Conservation (phyloP, 805 yeast genomes). For the Candida pseudofarinosa region DNA sequence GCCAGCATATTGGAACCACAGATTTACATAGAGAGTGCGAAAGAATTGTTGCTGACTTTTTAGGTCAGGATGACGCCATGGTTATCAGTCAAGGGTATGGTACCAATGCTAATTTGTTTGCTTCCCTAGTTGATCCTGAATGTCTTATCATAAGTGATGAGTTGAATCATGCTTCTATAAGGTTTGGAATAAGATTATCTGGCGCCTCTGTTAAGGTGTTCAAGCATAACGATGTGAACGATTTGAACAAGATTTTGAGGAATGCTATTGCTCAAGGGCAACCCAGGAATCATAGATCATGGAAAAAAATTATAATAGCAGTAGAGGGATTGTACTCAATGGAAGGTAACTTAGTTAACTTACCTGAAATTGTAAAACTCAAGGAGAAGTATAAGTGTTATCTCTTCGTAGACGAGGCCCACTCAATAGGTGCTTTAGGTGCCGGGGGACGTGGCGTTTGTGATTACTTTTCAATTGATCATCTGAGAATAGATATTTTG, state of each 20-base stretch:
- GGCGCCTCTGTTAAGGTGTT: constrained; percentile 92
- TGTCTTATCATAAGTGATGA: constrained; percentile 92
- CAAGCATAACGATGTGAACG: constrained; percentile 86
- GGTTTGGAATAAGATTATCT: constrained; percentile 89
- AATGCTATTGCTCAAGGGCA: constrained; percentile 91
- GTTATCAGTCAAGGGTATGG: constrained; percentile 94
- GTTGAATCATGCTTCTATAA: constrained; percentile 90
- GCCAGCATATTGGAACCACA: constrained; percentile 69
- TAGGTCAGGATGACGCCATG: constrained; percentile 86
- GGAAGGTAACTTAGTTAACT: constrained; percentile 87
- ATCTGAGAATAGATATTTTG: constrained; percentile 72
- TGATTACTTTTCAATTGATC: constrained; percentile 82
- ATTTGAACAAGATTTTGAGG: constrained; percentile 70
- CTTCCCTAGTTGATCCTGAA: constrained; percentile 77
- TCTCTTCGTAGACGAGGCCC: constrained; percentile 94
- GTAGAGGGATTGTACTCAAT: constrained; percentile 91
- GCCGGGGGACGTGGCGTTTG: constrained; percentile 92
- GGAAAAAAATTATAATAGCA: constrained; percentile 81
- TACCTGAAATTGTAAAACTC: constrained; percentile 69
- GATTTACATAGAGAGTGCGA: constrained; percentile 76
- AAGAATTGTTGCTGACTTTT: constrained; percentile 70
- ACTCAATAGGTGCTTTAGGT: constrained; percentile 98
- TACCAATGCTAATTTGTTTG: constrained; percentile 85
- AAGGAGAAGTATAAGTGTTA: constrained; percentile 84
- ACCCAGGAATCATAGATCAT: constrained; percentile 92